These are phyloP conservation scores for Hirschioporus abietinus DNA, from an alignment of 768 basidiomycete genomes.

Conservation along the genomic window DNA sequence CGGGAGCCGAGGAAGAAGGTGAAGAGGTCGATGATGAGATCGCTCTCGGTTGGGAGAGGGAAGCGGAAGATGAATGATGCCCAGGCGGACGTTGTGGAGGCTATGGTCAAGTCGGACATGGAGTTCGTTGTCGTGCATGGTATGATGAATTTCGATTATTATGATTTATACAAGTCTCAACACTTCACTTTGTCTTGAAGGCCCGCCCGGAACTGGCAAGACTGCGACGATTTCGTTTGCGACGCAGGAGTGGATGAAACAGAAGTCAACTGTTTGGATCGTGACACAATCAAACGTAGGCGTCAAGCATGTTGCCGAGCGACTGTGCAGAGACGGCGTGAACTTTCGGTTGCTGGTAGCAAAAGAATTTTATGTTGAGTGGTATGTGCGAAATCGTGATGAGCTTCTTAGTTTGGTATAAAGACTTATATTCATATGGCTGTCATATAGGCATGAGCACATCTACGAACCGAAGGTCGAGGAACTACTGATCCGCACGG, in stretches of 20 bases:
- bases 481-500: constrained; percentile 33
- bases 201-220: constrained; percentile 50
- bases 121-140: constrained; percentile 37
- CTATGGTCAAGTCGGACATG: constrained; percentile 26
- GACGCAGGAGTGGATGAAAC: constrained; percentile 29
- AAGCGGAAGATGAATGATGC: constrained; percentile 29
- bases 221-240: constrained; percentile 45
- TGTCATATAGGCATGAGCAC: constrained; percentile 43
- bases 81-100: constrained; percentile 30
- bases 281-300: constrained; percentile 46
- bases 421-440: too few species aligned
- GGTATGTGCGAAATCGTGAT: constrained; percentile 23
- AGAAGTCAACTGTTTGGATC: constrained; percentile 30
- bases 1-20: not conserved
- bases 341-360: constrained; percentile 41
- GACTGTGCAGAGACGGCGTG: constrained; percentile 29
- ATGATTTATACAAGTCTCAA: not conserved
- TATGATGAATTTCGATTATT: constrained; percentile 11
- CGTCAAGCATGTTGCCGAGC: constrained; percentile 47
- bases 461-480: constrained; percentile 31
- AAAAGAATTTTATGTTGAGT: constrained; percentile 43
- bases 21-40: not conserved
- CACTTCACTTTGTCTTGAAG: constrained; percentile 21
- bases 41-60: not conserved
- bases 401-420: too few species aligned